Percentiles rank a stretch among this genome's conserved stretches.
Conservation (phyloP, 805 yeast species). For the Candida quercuum region DNA sequence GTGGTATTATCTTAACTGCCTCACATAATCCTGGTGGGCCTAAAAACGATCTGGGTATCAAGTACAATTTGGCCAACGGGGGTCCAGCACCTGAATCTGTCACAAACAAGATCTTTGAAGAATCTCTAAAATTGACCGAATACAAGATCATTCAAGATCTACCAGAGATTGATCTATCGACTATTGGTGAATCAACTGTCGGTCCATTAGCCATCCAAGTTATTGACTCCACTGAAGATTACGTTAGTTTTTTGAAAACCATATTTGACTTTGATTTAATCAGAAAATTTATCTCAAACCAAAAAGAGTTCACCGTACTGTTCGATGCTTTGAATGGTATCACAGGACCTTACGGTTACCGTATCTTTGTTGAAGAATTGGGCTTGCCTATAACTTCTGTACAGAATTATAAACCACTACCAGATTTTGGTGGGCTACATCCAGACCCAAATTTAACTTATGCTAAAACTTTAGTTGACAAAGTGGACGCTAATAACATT, state of each 20-base stretch:
- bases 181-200: constrained; percentile 45
- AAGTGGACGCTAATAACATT: constrained; percentile 76
- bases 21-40: constrained; percentile 99
- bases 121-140: constrained; percentile 48
- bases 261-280: constrained; percentile 88
- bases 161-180: constrained; percentile 58
- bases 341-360: constrained; percentile 92
- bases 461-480: constrained; percentile 79
- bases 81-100: constrained; percentile 98
- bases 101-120: constrained; percentile 79
- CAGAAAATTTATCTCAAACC: constrained; percentile 54
- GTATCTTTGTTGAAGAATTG: constrained; percentile 78
- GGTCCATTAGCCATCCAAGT: constrained; percentile 73
- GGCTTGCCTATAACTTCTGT: constrained; percentile 66
- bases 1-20: constrained; percentile 94
- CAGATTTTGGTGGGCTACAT: constrained; percentile 95
- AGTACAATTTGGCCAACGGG: constrained; percentile 91
- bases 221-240: constrained; percentile 76
- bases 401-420: constrained; percentile 75
- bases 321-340: constrained; percentile 94
- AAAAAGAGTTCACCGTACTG: constrained; percentile 61
- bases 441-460: constrained; percentile 98
- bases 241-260: constrained; percentile 70
- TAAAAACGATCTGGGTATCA: constrained; percentile 85
- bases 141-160: constrained; percentile 58